Base-by-base conservation (phyloP, 148 eudicot genomes). In the Heliamphora exappendiculata region DNA sequence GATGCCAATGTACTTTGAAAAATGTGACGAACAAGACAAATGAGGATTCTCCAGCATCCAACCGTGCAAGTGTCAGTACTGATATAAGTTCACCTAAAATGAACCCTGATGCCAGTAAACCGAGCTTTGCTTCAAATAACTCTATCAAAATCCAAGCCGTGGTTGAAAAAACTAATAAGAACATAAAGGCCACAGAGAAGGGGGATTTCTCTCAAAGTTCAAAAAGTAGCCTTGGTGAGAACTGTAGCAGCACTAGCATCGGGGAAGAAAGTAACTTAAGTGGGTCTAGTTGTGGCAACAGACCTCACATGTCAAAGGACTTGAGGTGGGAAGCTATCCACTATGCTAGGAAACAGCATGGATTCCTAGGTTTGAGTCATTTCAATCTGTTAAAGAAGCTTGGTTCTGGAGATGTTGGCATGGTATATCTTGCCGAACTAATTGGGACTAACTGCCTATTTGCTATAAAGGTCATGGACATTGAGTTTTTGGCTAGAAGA, bases 391-490 rank as follows among this genome's bases (percentile, higher is more conserved):
- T 95, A 79, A 92, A 89, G 75, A 95, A 95, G 81, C 98, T 95
- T 77, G 98, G 98, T 59, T 91, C 89, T 73, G 98, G 98, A 63
- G 98, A 95, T 66, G 92, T 95, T 79, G 98, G 98, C 37, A 90
- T 97, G 4, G 98, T 95, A 9, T 95, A 95, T 85, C 92, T 95
- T 79, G 94, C 98, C 33, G 96, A 95, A 75, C 85, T 95, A 66
- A 77, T 91, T 62, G 91, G 91, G 37, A 87, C 97, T 19, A 85
- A 82, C 63, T 91, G 96, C 79, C 83, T 81, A 0, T 95, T 95
- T 82, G 98, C 98, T 8, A 91, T 95, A 66, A 95, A 95, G 79
- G 98, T 95, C 42, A 95, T 95, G 97, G 98, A 95, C 78, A 91
- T 87, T 71, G 98, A 92, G 70, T 95, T 92, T 75, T 81, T 95